A percentile compares a stretch with the other conserved stretches of the same genome.
Conservation (phyloP, 2,329 filamentous ascomycete species). For the Colletotrichum sp. region DNA sequence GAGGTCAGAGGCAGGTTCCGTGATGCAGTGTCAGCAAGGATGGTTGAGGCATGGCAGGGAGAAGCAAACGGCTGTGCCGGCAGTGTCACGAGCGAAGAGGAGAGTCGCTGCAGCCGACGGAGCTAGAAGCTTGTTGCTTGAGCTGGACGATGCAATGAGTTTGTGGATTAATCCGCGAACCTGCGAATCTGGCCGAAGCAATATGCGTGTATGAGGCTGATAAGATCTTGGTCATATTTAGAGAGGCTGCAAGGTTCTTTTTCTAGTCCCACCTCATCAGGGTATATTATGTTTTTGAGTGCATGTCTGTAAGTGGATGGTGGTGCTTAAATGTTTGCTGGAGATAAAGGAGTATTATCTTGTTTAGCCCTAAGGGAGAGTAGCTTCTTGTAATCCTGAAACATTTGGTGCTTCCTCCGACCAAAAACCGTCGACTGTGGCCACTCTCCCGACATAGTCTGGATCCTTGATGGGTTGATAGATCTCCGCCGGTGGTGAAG, state of each 20-base stretch:
- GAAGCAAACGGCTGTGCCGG: neutral
- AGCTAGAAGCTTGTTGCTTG: neutral
- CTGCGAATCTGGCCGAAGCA: neutral
- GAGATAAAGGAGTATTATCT: neutral
- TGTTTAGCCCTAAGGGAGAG: neutral
- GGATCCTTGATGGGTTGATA: neutral
- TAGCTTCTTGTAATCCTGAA: neutral
- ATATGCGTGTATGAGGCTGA: neutral
- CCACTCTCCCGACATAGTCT: neutral
- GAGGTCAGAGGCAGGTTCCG: neutral
- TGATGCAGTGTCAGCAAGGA: neutral
- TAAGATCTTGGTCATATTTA: neutral
- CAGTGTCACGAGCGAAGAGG: neutral
- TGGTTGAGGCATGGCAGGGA: neutral
- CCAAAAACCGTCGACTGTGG: neutral
- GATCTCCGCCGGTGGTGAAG: neutral
- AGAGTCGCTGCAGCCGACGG: neutral
- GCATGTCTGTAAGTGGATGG: neutral
- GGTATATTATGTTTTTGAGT: neutral
- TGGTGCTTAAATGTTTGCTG: neutral
- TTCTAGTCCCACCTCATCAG: neutral
- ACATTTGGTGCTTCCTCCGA: neutral
- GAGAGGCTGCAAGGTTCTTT: neutral
- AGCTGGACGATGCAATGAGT: neutral
- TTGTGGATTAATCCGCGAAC: neutral